Conservation (phyloP, 345 rosid genomes). For the Ceriops decandra region DNA sequence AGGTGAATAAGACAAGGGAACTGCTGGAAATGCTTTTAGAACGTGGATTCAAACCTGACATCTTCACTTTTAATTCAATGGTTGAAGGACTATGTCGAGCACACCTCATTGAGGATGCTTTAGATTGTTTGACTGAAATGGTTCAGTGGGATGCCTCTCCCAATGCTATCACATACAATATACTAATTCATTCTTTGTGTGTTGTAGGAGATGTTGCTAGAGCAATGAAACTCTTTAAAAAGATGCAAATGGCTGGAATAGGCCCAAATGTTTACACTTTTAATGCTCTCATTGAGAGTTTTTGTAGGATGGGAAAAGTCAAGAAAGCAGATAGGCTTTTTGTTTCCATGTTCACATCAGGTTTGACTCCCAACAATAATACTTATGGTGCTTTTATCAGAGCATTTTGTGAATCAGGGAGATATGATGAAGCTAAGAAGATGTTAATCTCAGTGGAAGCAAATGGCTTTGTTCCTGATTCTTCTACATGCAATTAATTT, state of each 20-base stretch:
- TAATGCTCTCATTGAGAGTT: slow-evolving; percentile 61
- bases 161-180: slow-evolving; percentile 64
- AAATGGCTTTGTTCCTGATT: slow-evolving; percentile 58
- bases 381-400: slow-evolving; percentile 53
- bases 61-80: slow-evolving; percentile 67
- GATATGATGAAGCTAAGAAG: slow-evolving; percentile 56
- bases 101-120: slow-evolving; percentile 59
- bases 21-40: slow-evolving; percentile 51
- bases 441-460: slow-evolving; percentile 52
- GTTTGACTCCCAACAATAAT: slow-evolving; percentile 61
- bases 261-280: slow-evolving; percentile 57
- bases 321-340: slow-evolving; percentile 58
- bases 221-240: slow-evolving; percentile 47
- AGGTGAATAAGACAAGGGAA: slow-evolving; percentile 39
- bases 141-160: slow-evolving; percentile 74
- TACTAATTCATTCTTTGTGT: slow-evolving; percentile 56
- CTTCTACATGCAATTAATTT: slow-evolving; percentile 45
- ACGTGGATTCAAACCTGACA: slow-evolving; percentile 63
- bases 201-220: slow-evolving; percentile 46
- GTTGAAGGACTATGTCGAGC: slow-evolving; percentile 77
- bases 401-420: slow-evolving; percentile 50
- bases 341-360: slow-evolving; percentile 44
- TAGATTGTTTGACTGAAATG: slow-evolving; percentile 81
- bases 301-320: slow-evolving; percentile 50
- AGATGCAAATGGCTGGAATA: slow-evolving; percentile 61